Evolutionary conservation across 176 grass and related monocot genomes (phyloP).

Genomic region (Musa troglodytarum): DNA sequence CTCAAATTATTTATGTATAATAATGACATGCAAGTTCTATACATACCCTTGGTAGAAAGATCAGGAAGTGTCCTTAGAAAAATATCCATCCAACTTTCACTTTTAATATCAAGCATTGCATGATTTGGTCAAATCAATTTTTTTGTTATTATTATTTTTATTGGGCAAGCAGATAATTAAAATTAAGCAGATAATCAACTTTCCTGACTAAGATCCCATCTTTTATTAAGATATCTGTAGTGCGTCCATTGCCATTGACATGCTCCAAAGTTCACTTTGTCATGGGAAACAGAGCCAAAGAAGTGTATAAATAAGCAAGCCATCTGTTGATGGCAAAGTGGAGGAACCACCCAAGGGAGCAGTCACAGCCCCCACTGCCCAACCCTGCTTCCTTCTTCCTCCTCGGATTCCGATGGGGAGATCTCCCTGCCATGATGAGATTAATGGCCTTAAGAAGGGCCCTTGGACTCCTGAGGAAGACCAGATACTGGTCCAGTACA

Average conservation of each 20-base stretch:
- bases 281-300: background rate
- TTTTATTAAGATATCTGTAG: too few species aligned
- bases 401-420: slow-evolving; percentile 46
- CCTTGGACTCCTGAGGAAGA: slow-evolving; percentile 92
- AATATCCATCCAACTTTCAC: too few species aligned
- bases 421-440: slow-evolving; percentile 76
- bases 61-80: too few species aligned
- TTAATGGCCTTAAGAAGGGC: slow-evolving; percentile 77
- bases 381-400: background rate
- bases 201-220: too few species aligned
- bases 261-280: background rate
- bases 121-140: too few species aligned
- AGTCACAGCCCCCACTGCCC: background rate
- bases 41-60: too few species aligned
- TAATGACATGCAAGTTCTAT: too few species aligned
- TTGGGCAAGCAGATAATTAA: too few species aligned
- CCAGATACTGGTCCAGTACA: slow-evolving; percentile 61
- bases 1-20: too few species aligned
- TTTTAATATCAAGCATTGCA: too few species aligned
- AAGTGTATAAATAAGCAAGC: background rate
- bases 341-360: background rate
- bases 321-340: background rate
- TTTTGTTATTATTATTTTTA: too few species aligned
- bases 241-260: background rate
- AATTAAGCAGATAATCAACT: too few species aligned